phyloP scores from a whole-genome alignment of 306 rosid species.

The Vigna nakashimae region DNA sequence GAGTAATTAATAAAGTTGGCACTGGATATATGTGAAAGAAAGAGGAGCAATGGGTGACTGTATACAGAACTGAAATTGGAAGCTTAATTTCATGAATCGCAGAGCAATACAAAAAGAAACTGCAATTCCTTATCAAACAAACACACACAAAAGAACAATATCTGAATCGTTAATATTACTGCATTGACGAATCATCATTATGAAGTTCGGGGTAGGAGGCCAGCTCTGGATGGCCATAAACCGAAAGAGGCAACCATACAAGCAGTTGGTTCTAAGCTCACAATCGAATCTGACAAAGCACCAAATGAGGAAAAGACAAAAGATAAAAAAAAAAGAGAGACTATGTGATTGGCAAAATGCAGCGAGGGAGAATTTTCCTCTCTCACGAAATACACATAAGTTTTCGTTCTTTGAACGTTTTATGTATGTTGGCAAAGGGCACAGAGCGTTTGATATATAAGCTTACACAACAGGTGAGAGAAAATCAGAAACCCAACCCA shows the following conservation, averaged over 20 bases:
- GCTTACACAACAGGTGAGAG: slow-evolving; percentile 32
- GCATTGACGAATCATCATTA: slow-evolving; percentile 42
- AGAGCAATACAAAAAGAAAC: neutral
- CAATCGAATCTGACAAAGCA: neutral
- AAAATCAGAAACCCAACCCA: slow-evolving; percentile 30
- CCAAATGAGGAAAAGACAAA: neutral
- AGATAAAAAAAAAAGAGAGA: neutral
- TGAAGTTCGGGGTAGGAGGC: slow-evolving; percentile 5
- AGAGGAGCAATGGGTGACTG: neutral
- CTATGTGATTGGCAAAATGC: slow-evolving; percentile 40
- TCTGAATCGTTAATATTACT: slow-evolving; percentile 1
- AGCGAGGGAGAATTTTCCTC: slow-evolving; percentile 56
- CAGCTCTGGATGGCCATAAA: slow-evolving; percentile 20
- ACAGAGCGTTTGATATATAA: slow-evolving; percentile 25
- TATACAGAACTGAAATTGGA: neutral
- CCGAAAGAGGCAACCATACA: neutral
- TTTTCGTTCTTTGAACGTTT: slow-evolving; percentile 41
- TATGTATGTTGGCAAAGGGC: slow-evolving; percentile 40
- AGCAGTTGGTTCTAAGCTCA: neutral
- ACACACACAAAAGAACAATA: neutral
- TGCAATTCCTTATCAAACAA: neutral
- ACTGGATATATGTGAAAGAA: neutral
- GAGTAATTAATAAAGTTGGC: neutral
- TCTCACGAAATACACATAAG: slow-evolving; percentile 34
- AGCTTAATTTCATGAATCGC: slow-evolving; percentile 11